Evolutionary conservation across 2,329 filamentous ascomycete genomes (phyloP).

Genomic region (Penicillium sp.): DNA sequence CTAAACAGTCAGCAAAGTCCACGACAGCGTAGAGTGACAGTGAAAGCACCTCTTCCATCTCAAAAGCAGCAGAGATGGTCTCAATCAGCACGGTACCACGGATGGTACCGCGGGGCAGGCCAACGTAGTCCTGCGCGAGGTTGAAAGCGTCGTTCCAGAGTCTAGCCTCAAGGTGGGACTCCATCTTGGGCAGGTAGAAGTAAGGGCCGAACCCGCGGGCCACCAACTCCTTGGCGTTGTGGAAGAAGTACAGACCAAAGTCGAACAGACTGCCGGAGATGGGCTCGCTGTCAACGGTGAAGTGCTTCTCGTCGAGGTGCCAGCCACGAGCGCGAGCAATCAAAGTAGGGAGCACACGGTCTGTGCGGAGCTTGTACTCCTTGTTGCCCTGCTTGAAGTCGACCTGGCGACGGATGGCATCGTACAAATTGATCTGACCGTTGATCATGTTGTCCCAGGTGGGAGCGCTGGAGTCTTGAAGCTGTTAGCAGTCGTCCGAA

Average conservation of each 20-base stretch:
- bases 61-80: constrained; percentile 95
- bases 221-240: constrained; percentile 90
- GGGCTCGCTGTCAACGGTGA: constrained; percentile 92
- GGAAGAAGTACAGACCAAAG: constrained; percentile 98
- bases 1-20: constrained; percentile 31
- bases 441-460: constrained; percentile 99
- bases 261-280: constrained; percentile 94
- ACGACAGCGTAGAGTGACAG: neutral
- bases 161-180: constrained; percentile 93
- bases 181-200: constrained; percentile 98
- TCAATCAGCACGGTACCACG: constrained; percentile 95
- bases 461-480: constrained; percentile 84
- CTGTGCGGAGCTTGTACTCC: constrained; percentile 96
- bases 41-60: constrained; percentile 82
- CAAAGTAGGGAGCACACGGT: constrained; percentile 83
- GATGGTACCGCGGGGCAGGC: constrained; percentile 88
- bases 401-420: constrained; percentile 89
- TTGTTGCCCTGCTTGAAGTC: constrained; percentile 96
- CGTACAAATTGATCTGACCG: constrained; percentile 96
- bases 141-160: constrained; percentile 99
- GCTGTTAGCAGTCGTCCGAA: constrained; percentile 5
- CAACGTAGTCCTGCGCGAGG: constrained; percentile 89
- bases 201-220: constrained; percentile 87
- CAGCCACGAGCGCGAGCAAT: constrained; percentile 95
- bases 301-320: constrained; percentile 98